A percentile compares a stretch with the other conserved stretches of the same genome.
These are phyloP conservation scores for Aspergillus ustus DNA, from an alignment of 2,329 filamentous ascomycete species.

Conservation along the genomic window DNA sequence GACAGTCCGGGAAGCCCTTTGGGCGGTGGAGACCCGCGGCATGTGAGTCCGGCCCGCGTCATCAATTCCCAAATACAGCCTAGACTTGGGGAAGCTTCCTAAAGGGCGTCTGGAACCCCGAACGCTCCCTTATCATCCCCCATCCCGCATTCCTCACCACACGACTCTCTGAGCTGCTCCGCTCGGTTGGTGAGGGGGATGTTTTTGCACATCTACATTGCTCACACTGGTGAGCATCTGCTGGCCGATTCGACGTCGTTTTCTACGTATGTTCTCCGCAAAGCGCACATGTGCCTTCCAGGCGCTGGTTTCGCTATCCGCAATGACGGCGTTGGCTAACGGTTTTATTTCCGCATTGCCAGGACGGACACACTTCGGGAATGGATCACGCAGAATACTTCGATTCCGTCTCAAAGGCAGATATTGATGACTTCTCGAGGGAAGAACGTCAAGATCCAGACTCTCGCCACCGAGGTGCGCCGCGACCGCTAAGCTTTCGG, in stretches of 20 bases:
- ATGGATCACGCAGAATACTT: conserved; percentile 76
- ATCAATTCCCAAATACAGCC: conserved; percentile 25
- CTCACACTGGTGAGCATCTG: conserved; percentile 88
- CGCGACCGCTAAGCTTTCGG: not conserved
- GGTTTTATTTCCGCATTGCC: conserved; percentile 2
- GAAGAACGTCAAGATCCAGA: conserved; percentile 80
- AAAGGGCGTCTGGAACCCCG: conserved; percentile 21
- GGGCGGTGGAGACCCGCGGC: conserved; percentile 23
- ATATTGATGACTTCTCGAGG: conserved; percentile 86
- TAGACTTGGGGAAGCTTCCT: conserved; percentile 26
- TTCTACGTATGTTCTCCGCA: conserved; percentile 63
- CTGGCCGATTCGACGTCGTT: conserved; percentile 77
- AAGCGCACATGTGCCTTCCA: conserved; percentile 12
- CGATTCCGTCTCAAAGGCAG: conserved; percentile 76
- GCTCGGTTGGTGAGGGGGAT: conserved; percentile 59
- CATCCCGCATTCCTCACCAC: conserved; percentile 27
- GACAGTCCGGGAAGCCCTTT: not conserved
- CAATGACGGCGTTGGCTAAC: conserved; percentile 20
- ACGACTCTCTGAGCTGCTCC: conserved; percentile 27
- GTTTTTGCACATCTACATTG: conserved; percentile 88
- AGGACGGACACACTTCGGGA: conserved; percentile 83
- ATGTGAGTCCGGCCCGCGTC: conserved; percentile 24
- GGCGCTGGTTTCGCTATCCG: not conserved
- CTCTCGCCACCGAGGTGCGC: conserved; percentile 76
- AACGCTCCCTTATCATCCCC: conserved; percentile 25